Percentiles rank a stretch among this genome's conserved stretches.
Evolutionary conservation across 108 stramenopile genomes (phyloP).

Genomic region (Cyclotella choctawhatcheeana): DNA sequence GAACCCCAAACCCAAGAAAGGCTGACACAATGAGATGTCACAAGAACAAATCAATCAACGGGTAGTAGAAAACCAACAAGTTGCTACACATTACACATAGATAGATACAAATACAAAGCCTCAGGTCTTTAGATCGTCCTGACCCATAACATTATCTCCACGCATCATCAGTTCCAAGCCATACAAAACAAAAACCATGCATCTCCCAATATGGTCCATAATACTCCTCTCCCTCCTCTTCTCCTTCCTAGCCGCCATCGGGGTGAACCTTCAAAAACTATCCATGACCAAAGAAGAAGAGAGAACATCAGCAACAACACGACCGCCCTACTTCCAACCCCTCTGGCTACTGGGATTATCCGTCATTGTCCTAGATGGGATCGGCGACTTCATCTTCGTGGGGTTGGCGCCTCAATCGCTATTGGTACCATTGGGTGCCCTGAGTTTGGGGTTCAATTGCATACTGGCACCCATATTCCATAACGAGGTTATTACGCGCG

Average conservation of each 20-base stretch:
- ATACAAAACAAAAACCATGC: slow-evolving; percentile 4
- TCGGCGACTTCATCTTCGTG: slow-evolving; percentile 54
- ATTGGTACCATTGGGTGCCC: slow-evolving; percentile 49
- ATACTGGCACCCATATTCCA: slow-evolving; percentile 46
- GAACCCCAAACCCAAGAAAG: no score
- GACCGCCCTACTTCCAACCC: slow-evolving; percentile 43
- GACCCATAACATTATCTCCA: no score
- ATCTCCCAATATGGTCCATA: slow-evolving; percentile 22
- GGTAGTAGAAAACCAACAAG: no score
- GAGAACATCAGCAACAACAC: not conserved
- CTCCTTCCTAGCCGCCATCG: slow-evolving; percentile 34
- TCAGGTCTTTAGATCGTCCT: no score
- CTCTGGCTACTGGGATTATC: slow-evolving; percentile 43
- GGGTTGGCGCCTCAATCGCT: slow-evolving; percentile 59
- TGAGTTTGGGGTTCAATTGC: slow-evolving; percentile 53
- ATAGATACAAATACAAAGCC: no score
- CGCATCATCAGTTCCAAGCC: not conserved
- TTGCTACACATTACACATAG: no score
- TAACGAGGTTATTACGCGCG: slow-evolving; percentile 31
- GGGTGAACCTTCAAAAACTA: slow-evolving; percentile 41
- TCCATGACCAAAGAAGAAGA: slow-evolving; percentile 31
- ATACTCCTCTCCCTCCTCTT: slow-evolving; percentile 26
- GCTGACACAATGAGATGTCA: no score
- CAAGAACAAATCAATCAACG: no score
- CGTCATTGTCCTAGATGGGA: slow-evolving; percentile 27